Percentiles rank a stretch among this genome's conserved stretches.
Evolutionary conservation across 257 asterid species (phyloP).

Genomic region (Solanum medicagineum): DNA sequence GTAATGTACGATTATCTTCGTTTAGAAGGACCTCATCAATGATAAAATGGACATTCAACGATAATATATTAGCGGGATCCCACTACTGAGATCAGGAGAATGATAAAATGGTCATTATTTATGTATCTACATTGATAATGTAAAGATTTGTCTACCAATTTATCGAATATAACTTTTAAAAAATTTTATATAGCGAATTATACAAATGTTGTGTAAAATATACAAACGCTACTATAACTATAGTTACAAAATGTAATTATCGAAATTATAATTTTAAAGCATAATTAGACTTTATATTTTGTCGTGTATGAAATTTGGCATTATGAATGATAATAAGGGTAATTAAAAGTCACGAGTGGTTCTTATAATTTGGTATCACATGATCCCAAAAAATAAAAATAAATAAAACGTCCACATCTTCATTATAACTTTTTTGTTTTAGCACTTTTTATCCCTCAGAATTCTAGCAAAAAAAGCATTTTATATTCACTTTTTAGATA

Average conservation of each 20-base stretch:
- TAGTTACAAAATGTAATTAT: too few species aligned
- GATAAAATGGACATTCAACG: background rate
- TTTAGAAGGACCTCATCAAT: slow-evolving; percentile 22
- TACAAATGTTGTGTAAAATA: too few species aligned
- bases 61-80: background rate
- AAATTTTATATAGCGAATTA: too few species aligned
- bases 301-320: too few species aligned
- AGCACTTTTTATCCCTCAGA: background rate
- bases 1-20: slow-evolving; percentile 51
- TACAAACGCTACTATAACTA: too few species aligned
- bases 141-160: background rate
- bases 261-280: too few species aligned
- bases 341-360: slow-evolving; percentile 2
- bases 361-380: background rate
- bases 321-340: background rate
- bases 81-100: background rate
- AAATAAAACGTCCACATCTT: background rate
- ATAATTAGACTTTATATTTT: too few species aligned
- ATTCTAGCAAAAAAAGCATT: background rate
- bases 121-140: background rate
- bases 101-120: background rate
- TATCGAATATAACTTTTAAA: background rate
- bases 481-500: background rate
- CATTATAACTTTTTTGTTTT: background rate
- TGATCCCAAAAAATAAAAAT: background rate